Evolutionary conservation across 225 moss, liverwort and hornwort species (phyloP), one percentile per base, ranked within the genome.

Genomic region (Lunularia cruciata): DNA sequence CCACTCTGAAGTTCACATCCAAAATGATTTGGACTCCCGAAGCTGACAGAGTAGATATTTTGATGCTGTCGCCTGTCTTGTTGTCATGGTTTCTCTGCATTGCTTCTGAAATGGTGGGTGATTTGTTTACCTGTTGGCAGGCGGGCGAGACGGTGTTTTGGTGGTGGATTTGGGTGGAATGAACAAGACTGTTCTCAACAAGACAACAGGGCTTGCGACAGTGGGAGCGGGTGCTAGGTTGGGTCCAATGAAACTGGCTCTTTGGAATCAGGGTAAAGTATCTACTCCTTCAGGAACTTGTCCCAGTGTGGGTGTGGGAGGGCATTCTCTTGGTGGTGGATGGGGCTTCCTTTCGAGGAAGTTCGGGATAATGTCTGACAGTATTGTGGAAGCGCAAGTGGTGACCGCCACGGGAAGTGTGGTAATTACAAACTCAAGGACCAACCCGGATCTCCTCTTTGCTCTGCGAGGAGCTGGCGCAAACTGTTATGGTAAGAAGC

Each of bases 191-290:
- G 81, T 38, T n/a, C 89, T 88, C 59, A 74, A 83, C 77, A 26
- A 27, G 1, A 46, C 39, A 8, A 61, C 83, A 0, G 63, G 81
- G 8, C 83, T 81, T 0, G 89, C 92, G 16, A 43, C 73, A 0
- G 83, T 88, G 2, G 92, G 87, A 42, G 58, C 86, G 0, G 92
- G 92, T 2, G 88, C 75, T 75, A 74, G 81, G 57, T 51, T 92
- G 16, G 92, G 89, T 8, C 87, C 89, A 0, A 27, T 92, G 13
- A 89, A 82, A 27, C 57, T 87, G 7, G 86, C 87, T 0, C 83
- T 92, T 1, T 92, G 89, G 92, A 86, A 92, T 19, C 81, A 79
- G 0, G 92, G 87, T 49, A 92, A 92, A 48, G 89, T 86, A 49
- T 76, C 92, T 0, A 30, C 87, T 5, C 92, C 89, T 0, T 52